Evolutionary conservation across 202 grass and related monocot genomes (phyloP), one percentile per base, ranked within the genome.

Genomic region (Schoenoplectus tabernaemontani): DNA sequence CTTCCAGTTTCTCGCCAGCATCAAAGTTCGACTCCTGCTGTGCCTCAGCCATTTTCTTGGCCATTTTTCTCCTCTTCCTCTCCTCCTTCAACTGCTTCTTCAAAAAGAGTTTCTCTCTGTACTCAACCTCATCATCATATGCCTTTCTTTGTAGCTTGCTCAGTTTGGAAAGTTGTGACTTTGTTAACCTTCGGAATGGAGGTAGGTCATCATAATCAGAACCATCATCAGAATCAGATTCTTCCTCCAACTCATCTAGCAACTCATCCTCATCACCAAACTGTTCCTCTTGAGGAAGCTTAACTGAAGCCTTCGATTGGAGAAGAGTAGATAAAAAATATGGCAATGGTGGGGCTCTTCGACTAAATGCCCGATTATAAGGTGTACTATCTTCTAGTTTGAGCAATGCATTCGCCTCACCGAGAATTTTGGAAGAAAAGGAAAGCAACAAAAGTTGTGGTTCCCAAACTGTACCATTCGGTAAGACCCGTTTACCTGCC

Each of bases 391-490:
- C 96, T 73, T 95, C 86, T 64, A 99, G 85, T 77, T 95, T 99
- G 39, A 99, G 91, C 83, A 99, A 87, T 56, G 67, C 60, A 32
- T 95, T 99, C 3, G 96, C 96, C 75, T 95, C 96, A 30, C 86
- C 88, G 78, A 95, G 84, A 83, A 98, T 93, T 85, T 98, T 98
- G 7, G 91, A 95, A 32, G 96, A 89, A 83, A 95, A 98, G 42
- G 89, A 98, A 68, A 98, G 86, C 63, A 98, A 86, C 28, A 98
- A 33, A 32, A 98, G 57, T 63, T 95, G 96, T 62, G 96, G 91
- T 76, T 92, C 93, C 96, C 91, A 98, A 86, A 95, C 86, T 57
- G 93, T 92, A 76, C 96, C 96, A 86, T 98, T 98, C 44, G 96
- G 96, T 79, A 98, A 86, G 47, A 98, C 96, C 65, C 88, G 87